Conservation (phyloP, 2,329 filamentous ascomycete genomes). For the Botryotinia narcissicola region DNA sequence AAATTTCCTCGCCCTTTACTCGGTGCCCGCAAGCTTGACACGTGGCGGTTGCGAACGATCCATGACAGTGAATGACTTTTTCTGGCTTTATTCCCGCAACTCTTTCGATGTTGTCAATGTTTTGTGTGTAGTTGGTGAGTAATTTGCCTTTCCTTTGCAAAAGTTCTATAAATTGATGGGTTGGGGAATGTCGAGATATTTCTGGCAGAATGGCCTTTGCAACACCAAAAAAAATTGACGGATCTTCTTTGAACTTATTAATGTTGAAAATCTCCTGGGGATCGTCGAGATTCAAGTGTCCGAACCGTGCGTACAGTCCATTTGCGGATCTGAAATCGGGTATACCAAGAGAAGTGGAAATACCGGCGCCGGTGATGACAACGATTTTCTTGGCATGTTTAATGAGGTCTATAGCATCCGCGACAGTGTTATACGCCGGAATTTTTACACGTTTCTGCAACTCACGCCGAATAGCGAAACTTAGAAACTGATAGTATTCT, state of each 20-base stretch:
- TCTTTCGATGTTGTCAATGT: slow-evolving; percentile 94
- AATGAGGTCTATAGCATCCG: slow-evolving; percentile 80
- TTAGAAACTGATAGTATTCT: slow-evolving; percentile 71
- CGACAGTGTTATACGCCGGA: slow-evolving; percentile 74
- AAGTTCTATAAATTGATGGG: slow-evolving; percentile 88
- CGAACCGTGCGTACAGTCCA: slow-evolving; percentile 84
- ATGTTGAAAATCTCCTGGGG: slow-evolving; percentile 97
- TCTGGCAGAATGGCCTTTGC: slow-evolving; percentile 87
- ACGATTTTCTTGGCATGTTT: slow-evolving; percentile 77
- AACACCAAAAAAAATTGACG: slow-evolving; percentile 84
- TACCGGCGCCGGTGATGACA: slow-evolving; percentile 91
- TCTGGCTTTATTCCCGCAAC: slow-evolving; percentile 77
- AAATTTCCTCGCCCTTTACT: slow-evolving; percentile 74
- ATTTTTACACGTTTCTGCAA: slow-evolving; percentile 80
- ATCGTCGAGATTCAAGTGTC: slow-evolving; percentile 70
- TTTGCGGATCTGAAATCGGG: slow-evolving; percentile 94
- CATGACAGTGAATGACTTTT: slow-evolving; percentile 93
- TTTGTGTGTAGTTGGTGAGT: slow-evolving; percentile 96
- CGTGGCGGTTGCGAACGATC: slow-evolving; percentile 88
- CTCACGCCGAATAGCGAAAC: slow-evolving; percentile 75
- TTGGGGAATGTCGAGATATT: slow-evolving; percentile 79
- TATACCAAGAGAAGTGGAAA: slow-evolving; percentile 94
- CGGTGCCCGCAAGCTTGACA: slow-evolving; percentile 79
- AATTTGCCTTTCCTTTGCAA: slow-evolving; percentile 86
- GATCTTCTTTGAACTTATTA: slow-evolving; percentile 78